Evolutionary conservation across 306 rosid species (phyloP).

Genomic region (Malus fusca): DNA sequence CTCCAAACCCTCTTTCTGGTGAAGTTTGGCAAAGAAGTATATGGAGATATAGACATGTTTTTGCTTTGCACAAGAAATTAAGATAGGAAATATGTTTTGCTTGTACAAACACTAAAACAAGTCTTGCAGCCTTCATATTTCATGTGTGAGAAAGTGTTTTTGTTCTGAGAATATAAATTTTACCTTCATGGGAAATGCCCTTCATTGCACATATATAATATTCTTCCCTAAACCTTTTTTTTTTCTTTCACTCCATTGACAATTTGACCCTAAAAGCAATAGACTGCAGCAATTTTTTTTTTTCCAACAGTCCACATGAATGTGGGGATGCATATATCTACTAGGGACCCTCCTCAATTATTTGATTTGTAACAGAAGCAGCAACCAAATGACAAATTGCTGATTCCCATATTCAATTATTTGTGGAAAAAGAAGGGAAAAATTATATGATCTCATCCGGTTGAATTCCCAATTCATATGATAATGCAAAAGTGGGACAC

Average conservation of each 20-base stretch:
- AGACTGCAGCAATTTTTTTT: background rate
- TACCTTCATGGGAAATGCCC: too few species aligned
- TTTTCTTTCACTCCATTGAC: background rate
- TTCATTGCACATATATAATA: too few species aligned
- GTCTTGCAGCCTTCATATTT: background rate
- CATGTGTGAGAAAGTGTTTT: background rate
- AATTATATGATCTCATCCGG: background rate
- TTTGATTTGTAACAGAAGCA: background rate
- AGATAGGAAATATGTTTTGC: background rate
- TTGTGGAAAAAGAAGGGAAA: background rate
- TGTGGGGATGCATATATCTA: background rate
- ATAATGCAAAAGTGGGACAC: background rate
- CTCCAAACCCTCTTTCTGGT: conserved; percentile 3
- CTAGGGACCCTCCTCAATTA: background rate
- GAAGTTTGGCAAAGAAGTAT: background rate
- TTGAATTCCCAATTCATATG: background rate
- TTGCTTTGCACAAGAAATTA: background rate
- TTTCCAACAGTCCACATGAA: background rate
- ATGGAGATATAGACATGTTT: background rate
- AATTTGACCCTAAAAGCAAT: background rate
- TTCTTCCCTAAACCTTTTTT: background rate
- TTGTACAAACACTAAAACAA: background rate
- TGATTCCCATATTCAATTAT: background rate
- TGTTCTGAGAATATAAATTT: too few species aligned
- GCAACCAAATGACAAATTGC: background rate